These are phyloP conservation scores for Boletus bicolor DNA, from an alignment of 768 basidiomycete species.

Conservation along the genomic window DNA sequence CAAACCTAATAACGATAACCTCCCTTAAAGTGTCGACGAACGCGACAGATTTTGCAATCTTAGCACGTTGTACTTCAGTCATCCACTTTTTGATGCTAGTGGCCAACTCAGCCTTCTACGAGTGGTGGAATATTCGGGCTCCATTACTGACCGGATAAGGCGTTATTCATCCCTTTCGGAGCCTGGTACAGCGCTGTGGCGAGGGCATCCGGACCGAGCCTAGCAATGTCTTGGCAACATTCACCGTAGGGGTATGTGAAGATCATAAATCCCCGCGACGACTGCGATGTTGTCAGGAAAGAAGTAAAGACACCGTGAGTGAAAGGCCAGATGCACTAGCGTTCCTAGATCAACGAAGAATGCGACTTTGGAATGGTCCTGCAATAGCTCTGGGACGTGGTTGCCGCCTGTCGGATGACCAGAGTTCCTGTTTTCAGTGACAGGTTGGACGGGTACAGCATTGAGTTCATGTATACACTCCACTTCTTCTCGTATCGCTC, in stretches of 20 bases:
- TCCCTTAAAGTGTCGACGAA: conserved; percentile 16
- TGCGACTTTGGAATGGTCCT: not conserved
- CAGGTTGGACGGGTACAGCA: conserved; percentile 7
- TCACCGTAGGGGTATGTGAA: not conserved
- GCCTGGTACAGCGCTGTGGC: conserved; percentile 26
- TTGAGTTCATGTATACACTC: conserved; percentile 12
- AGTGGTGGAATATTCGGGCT: not conserved
- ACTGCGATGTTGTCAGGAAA: conserved; percentile 11
- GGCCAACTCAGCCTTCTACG: not conserved
- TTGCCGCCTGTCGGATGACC: not conserved
- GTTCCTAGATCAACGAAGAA: conserved; percentile 17
- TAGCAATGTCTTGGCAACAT: conserved; percentile 6
- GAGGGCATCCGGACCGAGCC: conserved; percentile 22
- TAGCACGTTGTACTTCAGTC: conserved; percentile 14
- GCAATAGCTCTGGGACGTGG: not conserved
- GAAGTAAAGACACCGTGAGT: not conserved
- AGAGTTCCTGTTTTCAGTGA: not conserved
- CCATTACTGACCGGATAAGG: conserved; percentile 28
- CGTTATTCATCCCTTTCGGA: conserved; percentile 17
- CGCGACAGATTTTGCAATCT: conserved; percentile 17
- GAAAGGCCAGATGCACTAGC: conserved; percentile 18
- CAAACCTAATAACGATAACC: conserved; percentile 10
- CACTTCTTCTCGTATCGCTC: conserved; percentile 19
- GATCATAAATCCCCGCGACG: conserved; percentile 23
- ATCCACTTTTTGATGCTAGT: conserved; percentile 25